These are phyloP conservation scores for Cladobotryum mycophilum DNA, from an alignment of 2,329 filamentous ascomycete species.

Conservation along the genomic window DNA sequence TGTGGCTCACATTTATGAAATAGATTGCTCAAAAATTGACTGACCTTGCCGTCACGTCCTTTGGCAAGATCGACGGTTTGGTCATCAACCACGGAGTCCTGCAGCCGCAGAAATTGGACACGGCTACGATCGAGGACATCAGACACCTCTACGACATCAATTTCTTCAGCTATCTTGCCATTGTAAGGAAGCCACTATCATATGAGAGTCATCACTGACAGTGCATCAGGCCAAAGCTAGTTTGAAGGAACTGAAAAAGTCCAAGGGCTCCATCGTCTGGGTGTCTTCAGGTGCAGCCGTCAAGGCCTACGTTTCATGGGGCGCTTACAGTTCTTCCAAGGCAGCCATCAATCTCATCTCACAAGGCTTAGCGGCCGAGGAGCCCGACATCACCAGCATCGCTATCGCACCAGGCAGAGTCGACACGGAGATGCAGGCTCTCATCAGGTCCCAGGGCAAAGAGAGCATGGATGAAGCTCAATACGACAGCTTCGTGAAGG, in stretches of 20 bases:
- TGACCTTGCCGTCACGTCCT: conserved; percentile 58
- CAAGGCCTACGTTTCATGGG: conserved; percentile 65
- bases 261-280: conserved; percentile 67
- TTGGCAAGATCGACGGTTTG: conserved; percentile 70
- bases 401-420: conserved; percentile 73
- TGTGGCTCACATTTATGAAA: background rate
- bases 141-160: conserved; percentile 72
- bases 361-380: conserved; percentile 66
- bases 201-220: conserved; percentile 7
- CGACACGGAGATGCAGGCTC: conserved; percentile 85
- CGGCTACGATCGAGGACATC: conserved; percentile 69
- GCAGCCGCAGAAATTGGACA: conserved; percentile 65
- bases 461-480: conserved; percentile 46
- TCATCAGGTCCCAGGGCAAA: conserved; percentile 59
- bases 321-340: conserved; percentile 75
- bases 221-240: conserved; percentile 58
- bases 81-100: conserved; percentile 85
- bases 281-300: conserved; percentile 72
- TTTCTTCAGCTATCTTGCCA: conserved; percentile 72
- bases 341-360: conserved; percentile 77
- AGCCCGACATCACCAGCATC: conserved; percentile 66
- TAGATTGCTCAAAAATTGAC: conserved; percentile 57
- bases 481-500: conserved; percentile 61
- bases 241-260: conserved; percentile 60
- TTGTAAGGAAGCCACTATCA: conserved; percentile 47